Percentiles rank a stretch among this genome's conserved stretches.
Evolutionary conservation across 139 green algal genomes (phyloP).

Genomic region (Marvania coccoides): DNA sequence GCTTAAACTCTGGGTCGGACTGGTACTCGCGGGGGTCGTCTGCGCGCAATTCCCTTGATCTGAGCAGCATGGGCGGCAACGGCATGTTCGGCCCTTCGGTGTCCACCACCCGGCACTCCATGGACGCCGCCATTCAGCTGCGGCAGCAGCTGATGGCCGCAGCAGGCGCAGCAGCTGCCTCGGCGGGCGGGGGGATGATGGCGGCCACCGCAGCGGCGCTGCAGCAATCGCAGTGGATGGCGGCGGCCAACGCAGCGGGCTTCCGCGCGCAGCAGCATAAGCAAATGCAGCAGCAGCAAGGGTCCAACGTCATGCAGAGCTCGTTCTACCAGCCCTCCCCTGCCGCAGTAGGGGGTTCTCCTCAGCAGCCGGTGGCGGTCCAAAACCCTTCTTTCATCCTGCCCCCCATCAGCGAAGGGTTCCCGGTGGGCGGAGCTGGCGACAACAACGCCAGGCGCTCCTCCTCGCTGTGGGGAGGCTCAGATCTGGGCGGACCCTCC

Average conservation of each 20-base stretch:
- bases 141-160: not conserved
- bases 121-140: not conserved
- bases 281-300: not conserved
- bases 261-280: not conserved
- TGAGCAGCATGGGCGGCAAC: not conserved
- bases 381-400: too few relatives aligned
- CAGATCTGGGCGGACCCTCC: too few relatives aligned
- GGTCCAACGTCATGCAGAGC: conserved; percentile 10
- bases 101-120: not conserved
- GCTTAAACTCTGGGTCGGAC: not conserved
- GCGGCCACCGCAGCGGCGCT: not conserved
- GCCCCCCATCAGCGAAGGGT: not conserved
- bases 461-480: too few relatives aligned
- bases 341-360: too few relatives aligned
- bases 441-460: too few relatives aligned
- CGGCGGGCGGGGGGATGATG: not conserved
- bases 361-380: too few relatives aligned
- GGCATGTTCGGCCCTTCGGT: not conserved
- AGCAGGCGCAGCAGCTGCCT: not conserved
- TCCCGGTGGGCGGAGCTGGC: too few relatives aligned
- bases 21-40: not conserved
- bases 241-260: not conserved
- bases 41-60: not conserved
- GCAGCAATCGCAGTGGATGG: not conserved
- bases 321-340: conserved; percentile 6